Percentiles rank a stretch among this genome's conserved stretches.
These are phyloP conservation scores for Hymenoscyphus salicellus DNA, from an alignment of 2,329 filamentous ascomycete genomes.

Conservation along the genomic window DNA sequence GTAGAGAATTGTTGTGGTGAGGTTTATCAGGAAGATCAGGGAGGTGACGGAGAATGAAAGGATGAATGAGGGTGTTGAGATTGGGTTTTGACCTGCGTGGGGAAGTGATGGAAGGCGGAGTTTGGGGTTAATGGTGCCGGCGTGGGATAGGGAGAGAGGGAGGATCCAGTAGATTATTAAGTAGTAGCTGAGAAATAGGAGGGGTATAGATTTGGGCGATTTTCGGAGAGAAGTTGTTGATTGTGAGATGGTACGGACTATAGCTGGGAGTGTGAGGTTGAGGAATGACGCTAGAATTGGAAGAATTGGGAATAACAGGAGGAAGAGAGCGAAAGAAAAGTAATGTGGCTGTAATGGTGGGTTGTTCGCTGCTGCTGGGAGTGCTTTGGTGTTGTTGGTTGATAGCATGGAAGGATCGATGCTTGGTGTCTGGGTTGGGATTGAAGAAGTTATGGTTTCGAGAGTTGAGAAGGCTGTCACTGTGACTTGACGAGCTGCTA, in stretches of 20 bases:
- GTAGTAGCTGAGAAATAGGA: slow-evolving; percentile 9
- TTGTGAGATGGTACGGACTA: slow-evolving; percentile 2
- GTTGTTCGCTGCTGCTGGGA: neutral
- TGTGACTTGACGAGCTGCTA: slow-evolving; percentile 4
- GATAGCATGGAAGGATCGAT: neutral
- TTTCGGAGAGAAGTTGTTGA: neutral
- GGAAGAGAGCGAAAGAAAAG: slow-evolving; percentile 12
- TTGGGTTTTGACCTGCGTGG: slow-evolving; percentile 6
- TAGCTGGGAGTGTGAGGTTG: slow-evolving; percentile 3
- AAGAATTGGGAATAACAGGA: slow-evolving; percentile 1
- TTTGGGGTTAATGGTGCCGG: neutral
- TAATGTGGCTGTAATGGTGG: neutral
- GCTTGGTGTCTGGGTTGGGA: neutral
- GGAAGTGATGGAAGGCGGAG: slow-evolving; percentile 1
- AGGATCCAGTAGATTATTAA: slow-evolving; percentile 5
- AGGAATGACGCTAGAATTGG: slow-evolving; percentile 1
- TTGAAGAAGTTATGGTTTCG: neutral
- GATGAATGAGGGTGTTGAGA: slow-evolving; percentile 10
- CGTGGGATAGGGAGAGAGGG: neutral
- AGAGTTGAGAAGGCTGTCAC: slow-evolving; percentile 2
- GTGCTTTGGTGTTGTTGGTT: neutral
- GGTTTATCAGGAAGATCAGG: neutral
- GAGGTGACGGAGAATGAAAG: neutral
- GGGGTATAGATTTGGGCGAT: neutral
- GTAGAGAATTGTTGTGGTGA: neutral